Evolutionary conservation across 139 green algal species (phyloP).

Genomic region (Yamagishiella unicocca): DNA sequence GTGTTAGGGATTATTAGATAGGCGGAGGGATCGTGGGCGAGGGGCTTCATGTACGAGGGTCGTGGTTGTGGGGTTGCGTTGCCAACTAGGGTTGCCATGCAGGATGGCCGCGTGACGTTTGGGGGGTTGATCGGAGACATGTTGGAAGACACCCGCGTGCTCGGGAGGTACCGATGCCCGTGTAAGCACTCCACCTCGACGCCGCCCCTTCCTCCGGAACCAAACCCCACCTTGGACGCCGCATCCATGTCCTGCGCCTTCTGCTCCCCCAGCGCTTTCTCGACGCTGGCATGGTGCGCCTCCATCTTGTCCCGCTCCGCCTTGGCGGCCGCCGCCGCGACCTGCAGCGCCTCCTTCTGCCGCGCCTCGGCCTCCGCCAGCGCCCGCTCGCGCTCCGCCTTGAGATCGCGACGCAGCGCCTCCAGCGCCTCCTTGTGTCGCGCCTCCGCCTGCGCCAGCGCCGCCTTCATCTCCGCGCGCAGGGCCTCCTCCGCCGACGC

Average conservation of each 20-base stretch:
- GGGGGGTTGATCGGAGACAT: no score
- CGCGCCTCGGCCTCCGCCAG: constrained; percentile 7
- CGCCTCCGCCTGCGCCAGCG: constrained; percentile 33
- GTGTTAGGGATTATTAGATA: no score
- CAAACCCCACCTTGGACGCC: constrained; percentile 2
- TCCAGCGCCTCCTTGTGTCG: neutral
- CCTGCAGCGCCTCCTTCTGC: neutral
- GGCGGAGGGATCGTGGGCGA: no score
- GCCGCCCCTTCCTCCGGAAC: no score
- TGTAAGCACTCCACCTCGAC: no score
- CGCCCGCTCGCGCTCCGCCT: constrained; percentile 6
- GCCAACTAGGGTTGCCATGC: no score
- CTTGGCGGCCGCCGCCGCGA: neutral
- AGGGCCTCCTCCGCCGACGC: neutral
- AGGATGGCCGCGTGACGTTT: no score
- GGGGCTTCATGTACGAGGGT: no score
- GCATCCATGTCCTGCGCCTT: constrained; percentile 1
- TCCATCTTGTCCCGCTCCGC: neutral
- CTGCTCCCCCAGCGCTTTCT: neutral
- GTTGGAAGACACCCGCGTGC: no score
- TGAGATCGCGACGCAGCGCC: constrained; percentile 22
- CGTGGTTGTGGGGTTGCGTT: no score
- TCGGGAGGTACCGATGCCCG: no score
- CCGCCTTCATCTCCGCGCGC: neutral
- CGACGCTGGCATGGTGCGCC: neutral